A percentile compares a stretch with the other conserved stretches of the same genome.
These are phyloP conservation scores for Rhodotorula paludigena DNA, from an alignment of 768 basidiomycete genomes.

Conservation along the genomic window DNA sequence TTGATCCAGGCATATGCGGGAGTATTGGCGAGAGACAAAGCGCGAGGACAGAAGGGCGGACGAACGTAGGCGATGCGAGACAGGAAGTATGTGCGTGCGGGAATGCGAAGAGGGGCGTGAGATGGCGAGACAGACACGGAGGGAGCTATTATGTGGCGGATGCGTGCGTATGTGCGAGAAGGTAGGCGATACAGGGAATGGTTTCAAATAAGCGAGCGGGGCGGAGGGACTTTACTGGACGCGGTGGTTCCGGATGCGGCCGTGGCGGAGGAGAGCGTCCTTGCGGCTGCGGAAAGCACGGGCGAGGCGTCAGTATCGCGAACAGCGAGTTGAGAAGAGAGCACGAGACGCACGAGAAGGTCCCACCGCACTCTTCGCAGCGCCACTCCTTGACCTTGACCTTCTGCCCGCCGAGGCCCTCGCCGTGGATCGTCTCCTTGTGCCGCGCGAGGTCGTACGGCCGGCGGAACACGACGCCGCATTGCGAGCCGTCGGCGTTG, in stretches of 20 bases:
- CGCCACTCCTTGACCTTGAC: slow-evolving; percentile 32
- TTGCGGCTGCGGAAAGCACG: too few relatives aligned
- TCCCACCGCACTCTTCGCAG: slow-evolving; percentile 32
- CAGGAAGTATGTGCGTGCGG: too few relatives aligned
- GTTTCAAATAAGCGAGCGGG: neutral
- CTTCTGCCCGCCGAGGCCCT: slow-evolving; percentile 27
- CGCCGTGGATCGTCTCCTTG: slow-evolving; percentile 43
- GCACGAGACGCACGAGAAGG: too few relatives aligned
- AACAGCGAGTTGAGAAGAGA: too few relatives aligned
- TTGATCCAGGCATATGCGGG: too few relatives aligned
- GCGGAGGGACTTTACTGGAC: neutral
- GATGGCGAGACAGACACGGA: too few relatives aligned
- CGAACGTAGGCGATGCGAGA: too few relatives aligned
- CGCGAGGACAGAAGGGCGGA: too few relatives aligned
- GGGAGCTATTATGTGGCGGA: too few relatives aligned
- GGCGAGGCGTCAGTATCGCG: too few relatives aligned
- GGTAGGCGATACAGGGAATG: neutral
- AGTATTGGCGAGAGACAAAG: too few relatives aligned
- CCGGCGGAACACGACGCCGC: slow-evolving; percentile 39
- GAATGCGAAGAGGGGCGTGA: too few relatives aligned
- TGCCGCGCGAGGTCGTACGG: slow-evolving; percentile 44
- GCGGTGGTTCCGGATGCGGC: slow-evolving; percentile 21
- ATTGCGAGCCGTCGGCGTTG: slow-evolving; percentile 3
- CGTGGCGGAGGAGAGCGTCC: slow-evolving; percentile 34
- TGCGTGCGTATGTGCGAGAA: neutral